A percentile compares a stretch with the other conserved stretches of the same genome.
phyloP scores from a whole-genome alignment of 2,329 filamentous ascomycete genomes.

The Diaporthe vexans region DNA sequence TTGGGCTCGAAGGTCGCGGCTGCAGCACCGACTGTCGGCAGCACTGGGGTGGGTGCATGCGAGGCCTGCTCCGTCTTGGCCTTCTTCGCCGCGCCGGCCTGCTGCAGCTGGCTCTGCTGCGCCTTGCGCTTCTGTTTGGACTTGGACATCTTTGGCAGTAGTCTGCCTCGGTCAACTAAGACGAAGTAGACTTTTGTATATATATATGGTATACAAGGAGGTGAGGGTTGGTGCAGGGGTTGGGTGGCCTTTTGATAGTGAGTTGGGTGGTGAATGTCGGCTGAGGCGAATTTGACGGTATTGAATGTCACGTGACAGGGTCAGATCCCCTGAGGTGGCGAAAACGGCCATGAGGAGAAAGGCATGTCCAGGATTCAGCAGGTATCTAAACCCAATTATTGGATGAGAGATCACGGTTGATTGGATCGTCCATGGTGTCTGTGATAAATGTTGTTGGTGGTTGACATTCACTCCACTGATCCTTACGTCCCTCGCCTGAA shows the following conservation, averaged over 20 bases:
- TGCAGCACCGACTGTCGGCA: slow-evolving; percentile 29
- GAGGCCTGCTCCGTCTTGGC: slow-evolving; percentile 28
- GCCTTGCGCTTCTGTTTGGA: slow-evolving; percentile 40
- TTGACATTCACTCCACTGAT: not conserved
- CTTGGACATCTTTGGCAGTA: slow-evolving; percentile 27
- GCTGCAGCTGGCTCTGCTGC: slow-evolving; percentile 31
- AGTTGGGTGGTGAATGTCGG: not conserved
- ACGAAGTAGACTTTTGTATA: not conserved
- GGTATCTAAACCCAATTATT: not conserved
- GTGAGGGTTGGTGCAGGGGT: not conserved
- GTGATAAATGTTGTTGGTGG: not conserved
- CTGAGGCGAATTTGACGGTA: not conserved
- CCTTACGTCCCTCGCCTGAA: not conserved
- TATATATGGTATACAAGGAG: not conserved
- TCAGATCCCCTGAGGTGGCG: slow-evolving; percentile 20
- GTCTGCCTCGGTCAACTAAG: not conserved
- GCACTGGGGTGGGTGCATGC: not conserved
- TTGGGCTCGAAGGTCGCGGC: slow-evolving; percentile 24
- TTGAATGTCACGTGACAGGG: slow-evolving; percentile 8
- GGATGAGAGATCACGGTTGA: not conserved
- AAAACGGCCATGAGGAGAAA: not conserved
- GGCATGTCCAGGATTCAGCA: not conserved
- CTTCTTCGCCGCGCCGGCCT: slow-evolving; percentile 35
- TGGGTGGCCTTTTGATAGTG: not conserved
- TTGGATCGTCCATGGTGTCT: not conserved